Evolutionary conservation across 2,329 filamentous ascomycete genomes (phyloP), one percentile per base, ranked within the genome.

Genomic region (Epichloe sibirici): DNA sequence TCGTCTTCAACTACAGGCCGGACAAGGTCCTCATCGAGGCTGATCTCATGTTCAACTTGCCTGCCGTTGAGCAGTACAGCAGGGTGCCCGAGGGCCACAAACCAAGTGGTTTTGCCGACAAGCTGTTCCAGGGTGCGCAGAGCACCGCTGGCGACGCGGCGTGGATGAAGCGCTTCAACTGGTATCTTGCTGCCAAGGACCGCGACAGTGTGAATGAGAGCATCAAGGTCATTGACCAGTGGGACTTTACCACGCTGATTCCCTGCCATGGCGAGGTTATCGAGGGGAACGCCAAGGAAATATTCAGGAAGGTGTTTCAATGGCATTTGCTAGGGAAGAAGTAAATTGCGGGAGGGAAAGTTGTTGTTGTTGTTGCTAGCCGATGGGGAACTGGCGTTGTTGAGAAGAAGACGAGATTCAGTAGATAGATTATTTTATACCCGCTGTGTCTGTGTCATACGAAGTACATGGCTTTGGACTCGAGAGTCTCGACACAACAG

Each of bases 231-330:
- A 91, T 97, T 57, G 74, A 82, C 51, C 65, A 69, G 51, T 98
- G 91, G 91, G 85, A 91, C 54, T 95, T 96, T 65, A 80, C 85
- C 57, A 83, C 83, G 40, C 75, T 97, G 49, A 83, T 98, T 55
- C 90, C 91, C 0, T 97, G 91, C 66, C 93, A 98, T 69, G 93
- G 93, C 8, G 93, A 98, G 70, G 83, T 87, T 15, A 82, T 97
- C 58, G 85, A 93, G 66, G 74, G 72, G 2, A 67, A 74, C 56
- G 90, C 79, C 9, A 95, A 94, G 74, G 77, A 77, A 11, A 73
- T 87, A 15, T 95, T 91, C 58, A 72, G 77, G 61, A 88, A 86
- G 66, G 75, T 94, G 12, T 88, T 95, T 69, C 78, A 78, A 61
- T 96, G 90, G 90, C 87, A 94, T 71, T 65, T 95, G 63, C 71